Percentiles rank a stretch among this genome's conserved stretches.
Evolutionary conservation across 352 stramenopile genomes (phyloP).

Genomic region (Pythium brassicae): DNA sequence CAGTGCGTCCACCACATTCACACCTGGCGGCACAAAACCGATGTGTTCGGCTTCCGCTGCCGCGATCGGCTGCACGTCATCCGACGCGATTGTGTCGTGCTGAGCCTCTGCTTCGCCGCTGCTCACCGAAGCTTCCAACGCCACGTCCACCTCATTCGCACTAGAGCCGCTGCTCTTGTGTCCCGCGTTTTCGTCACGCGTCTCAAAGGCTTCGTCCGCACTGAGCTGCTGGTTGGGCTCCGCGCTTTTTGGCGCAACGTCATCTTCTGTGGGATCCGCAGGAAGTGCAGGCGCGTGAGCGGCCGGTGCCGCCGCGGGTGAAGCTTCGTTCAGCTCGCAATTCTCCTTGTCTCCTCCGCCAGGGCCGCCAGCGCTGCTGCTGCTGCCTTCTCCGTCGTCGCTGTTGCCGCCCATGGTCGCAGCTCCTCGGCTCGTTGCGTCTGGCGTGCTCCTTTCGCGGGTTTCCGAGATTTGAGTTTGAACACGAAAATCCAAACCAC

Average conservation of each 20-base stretch:
- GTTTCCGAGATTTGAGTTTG: slow-evolving; percentile 5
- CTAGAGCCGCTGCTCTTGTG: not conserved
- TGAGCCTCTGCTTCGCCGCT: too few relatives aligned
- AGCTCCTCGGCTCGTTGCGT: not conserved
- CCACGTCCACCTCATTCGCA: not conserved
- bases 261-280: not conserved
- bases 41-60: too few relatives aligned
- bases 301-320: not conserved
- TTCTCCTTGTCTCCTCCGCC: slow-evolving; percentile 13
- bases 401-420: not conserved
- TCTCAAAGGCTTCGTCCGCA: slow-evolving; percentile 4
- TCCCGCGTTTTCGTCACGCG: not conserved
- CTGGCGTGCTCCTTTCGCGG: not conserved
- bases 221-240: not conserved
- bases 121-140: too few relatives aligned
- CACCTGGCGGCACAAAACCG: too few relatives aligned
- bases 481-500: not conserved
- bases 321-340: not conserved
- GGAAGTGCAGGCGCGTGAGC: not conserved
- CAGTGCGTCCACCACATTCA: too few relatives aligned
- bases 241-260: not conserved
- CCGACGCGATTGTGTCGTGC: too few relatives aligned
- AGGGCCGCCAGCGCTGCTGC: too few relatives aligned
- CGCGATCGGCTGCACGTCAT: too few relatives aligned
- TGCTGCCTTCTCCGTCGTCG: not conserved